These are phyloP conservation scores for Monosporozyma aerobia DNA, from an alignment of 805 yeast species.

Conservation along the genomic window DNA sequence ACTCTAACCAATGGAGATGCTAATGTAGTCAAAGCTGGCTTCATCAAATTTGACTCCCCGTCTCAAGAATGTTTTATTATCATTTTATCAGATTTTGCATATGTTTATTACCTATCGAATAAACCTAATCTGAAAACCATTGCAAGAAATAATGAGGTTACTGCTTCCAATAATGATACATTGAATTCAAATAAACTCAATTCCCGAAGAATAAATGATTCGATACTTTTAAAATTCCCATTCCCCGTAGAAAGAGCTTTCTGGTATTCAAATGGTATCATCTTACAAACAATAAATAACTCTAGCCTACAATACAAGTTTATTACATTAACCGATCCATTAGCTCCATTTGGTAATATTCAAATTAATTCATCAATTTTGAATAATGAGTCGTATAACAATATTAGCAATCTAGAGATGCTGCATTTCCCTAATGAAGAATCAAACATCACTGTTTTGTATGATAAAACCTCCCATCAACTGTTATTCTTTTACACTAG, in stretches of 20 bases:
- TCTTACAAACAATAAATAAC: constrained; percentile 38
- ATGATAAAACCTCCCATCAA: constrained; percentile 11
- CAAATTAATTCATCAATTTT: constrained; percentile 53
- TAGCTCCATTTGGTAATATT: constrained; percentile 62
- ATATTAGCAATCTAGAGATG: constrained; percentile 29
- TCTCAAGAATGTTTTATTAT: constrained; percentile 42
- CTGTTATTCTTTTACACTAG: constrained; percentile 21
- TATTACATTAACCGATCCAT: constrained; percentile 64
- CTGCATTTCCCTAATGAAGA: constrained; percentile 21
- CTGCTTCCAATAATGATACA: neutral
- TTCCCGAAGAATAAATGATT: neutral
- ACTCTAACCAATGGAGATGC: constrained; percentile 22
- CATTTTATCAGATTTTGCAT: constrained; percentile 49
- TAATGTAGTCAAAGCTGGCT: constrained; percentile 48
- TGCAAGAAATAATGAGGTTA: constrained; percentile 8
- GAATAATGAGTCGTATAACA: constrained; percentile 28
- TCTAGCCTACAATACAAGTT: constrained; percentile 32
- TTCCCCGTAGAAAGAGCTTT: constrained; percentile 53
- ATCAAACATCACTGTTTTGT: constrained; percentile 23
- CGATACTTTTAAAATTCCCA: constrained; percentile 48
- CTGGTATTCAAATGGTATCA: constrained; percentile 57
- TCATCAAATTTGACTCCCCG: constrained; percentile 39
- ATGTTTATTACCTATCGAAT: constrained; percentile 45
- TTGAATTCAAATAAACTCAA: neutral
- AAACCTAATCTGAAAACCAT: constrained; percentile 34